Evolutionary conservation across 1,284 basidiomycete species (phyloP), one percentile per base, ranked within the genome.

Genomic region (Cystobasidiaceae sp.): DNA sequence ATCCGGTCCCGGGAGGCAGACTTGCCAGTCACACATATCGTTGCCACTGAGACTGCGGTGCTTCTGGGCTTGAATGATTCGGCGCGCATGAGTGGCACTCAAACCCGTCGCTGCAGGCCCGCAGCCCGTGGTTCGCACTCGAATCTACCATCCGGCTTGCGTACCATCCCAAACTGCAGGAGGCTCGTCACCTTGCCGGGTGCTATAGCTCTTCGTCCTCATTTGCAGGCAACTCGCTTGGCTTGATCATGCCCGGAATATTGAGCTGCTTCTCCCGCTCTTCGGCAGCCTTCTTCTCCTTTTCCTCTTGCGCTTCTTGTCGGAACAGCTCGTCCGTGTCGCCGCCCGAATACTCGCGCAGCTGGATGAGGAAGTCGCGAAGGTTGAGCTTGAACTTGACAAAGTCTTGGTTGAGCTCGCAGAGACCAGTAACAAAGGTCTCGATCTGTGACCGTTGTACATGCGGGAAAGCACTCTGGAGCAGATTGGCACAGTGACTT

Each of bases 191-290:
- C n/a, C n/a, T n/a, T n/a, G n/a, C n/a, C n/a, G n/a, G n/a, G 11
- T 23, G 11, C 51, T 49, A 66, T 2, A 66, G 63, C 44, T 66
- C 63, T 77, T 91, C 89, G 75, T 90, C 89, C 78, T 87, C 87
- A 80, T 93, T 92, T 75, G 93, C 90, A 75, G 81, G 77, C 66
- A 96, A 77, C 78, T 93, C 90, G 71, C 87, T 88, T 32, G 94
- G 94, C 79, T 97, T 97, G 76, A 97, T 83, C 89, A 98, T 91
- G 61, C 96, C 96, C n/a, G 94, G 96, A 69, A 98, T 92, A 71
- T 89, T 85, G 82, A 90, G 89, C 19, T 93, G 93, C 33, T 86
- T 83, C 79, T 92, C 85, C 61, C 88, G 86, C 78, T 97, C 93
- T 67, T 86, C 87, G 68, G 86, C 85, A 0, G 85, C 82, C 78